These are phyloP conservation scores for Cryptomeria japonica DNA, from an alignment of 75 land plant genomes.

Conservation along the genomic window DNA sequence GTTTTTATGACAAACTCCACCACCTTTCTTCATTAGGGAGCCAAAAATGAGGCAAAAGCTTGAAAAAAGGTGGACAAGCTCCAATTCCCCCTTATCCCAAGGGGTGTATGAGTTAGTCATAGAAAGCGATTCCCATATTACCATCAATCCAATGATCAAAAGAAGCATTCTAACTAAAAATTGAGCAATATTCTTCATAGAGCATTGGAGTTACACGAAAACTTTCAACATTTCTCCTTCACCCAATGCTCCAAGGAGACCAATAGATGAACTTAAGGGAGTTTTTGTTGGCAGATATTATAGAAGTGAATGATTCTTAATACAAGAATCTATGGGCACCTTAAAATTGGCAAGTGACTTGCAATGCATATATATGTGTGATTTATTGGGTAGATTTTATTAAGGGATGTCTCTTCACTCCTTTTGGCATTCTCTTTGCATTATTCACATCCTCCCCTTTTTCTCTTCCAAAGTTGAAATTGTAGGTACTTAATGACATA, in stretches of 20 bases:
- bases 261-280: background rate
- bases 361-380: too few species aligned
- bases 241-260: background rate
- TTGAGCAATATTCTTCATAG: background rate
- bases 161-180: background rate
- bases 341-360: background rate
- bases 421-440: background rate
- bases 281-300: background rate
- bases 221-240: background rate
- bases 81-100: background rate
- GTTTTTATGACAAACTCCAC: background rate
- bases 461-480: background rate
- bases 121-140: background rate
- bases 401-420: background rate
- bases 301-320: background rate
- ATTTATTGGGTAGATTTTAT: too few species aligned
- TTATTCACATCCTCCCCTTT: background rate
- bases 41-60: background rate
- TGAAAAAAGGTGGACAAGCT: background rate
- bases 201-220: background rate
- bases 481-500: background rate
- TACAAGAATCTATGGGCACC: background rate
- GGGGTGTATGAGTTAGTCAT: background rate
- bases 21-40: background rate
- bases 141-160: background rate